Percentiles rank a stretch among this genome's conserved stretches.
Evolutionary conservation across 2,329 filamentous ascomycete genomes (phyloP).

Genomic region (Hymenoscyphus repandus): DNA sequence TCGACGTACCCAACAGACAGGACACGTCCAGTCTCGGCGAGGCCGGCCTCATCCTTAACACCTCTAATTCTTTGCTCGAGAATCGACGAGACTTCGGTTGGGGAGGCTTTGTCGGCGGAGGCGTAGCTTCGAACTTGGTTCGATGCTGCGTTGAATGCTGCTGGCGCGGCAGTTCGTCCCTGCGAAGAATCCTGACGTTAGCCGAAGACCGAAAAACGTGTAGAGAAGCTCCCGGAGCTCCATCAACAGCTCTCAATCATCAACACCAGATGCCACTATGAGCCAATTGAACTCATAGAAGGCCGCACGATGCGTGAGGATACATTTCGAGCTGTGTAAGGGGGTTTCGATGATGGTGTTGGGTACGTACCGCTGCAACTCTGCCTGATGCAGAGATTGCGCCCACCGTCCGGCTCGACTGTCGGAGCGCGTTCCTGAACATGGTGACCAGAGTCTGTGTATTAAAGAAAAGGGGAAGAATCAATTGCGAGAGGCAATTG

Average conservation of each 20-base stretch:
- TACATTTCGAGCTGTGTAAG: conserved; percentile 34
- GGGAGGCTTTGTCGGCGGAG: conserved; percentile 86
- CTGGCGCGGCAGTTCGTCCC: conserved; percentile 82
- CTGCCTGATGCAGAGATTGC: conserved; percentile 88
- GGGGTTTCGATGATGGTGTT: conserved; percentile 35
- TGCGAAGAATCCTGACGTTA: conserved; percentile 52
- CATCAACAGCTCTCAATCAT: conserved; percentile 36
- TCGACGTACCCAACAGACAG: conserved; percentile 92
- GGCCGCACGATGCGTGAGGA: conserved; percentile 30
- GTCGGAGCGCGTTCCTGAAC: conserved; percentile 98
- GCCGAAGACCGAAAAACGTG: conserved; percentile 45
- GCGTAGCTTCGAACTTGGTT: conserved; percentile 83
- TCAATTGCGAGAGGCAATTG: conserved; percentile 63
- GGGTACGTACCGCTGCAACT: conserved; percentile 85
- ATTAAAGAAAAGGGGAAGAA: conserved; percentile 46
- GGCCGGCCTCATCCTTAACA: conserved; percentile 91
- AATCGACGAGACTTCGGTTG: conserved; percentile 98
- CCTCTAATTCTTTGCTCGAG: conserved; percentile 98
- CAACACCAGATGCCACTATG: conserved; percentile 26
- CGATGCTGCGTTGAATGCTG: conserved; percentile 63
- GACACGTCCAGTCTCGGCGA: conserved; percentile 98
- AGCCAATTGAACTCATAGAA: conserved; percentile 36
- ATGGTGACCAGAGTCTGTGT: conserved; percentile 60
- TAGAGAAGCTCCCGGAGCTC: conserved; percentile 30
- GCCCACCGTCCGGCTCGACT: conserved; percentile 91